These are phyloP conservation scores for Trichoderma polysporum DNA, from an alignment of 2,329 filamentous ascomycete species.

Conservation along the genomic window DNA sequence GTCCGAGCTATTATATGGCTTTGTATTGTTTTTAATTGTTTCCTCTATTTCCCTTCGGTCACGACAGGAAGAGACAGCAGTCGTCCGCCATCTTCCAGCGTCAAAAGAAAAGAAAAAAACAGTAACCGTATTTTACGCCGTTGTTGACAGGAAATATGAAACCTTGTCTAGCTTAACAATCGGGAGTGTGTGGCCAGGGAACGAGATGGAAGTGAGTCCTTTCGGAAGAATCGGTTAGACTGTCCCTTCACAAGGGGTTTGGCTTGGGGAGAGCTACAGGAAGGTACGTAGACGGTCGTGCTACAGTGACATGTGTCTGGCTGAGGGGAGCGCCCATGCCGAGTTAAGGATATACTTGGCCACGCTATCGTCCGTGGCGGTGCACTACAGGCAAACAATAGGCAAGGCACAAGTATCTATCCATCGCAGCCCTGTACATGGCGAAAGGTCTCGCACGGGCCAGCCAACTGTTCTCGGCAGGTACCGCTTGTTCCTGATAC, in stretches of 20 bases:
- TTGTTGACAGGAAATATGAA: background rate
- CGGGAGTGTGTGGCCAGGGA: slow-evolving; percentile 4
- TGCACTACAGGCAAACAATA: background rate
- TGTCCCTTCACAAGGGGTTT: background rate
- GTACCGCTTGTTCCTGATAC: slow-evolving; percentile 20
- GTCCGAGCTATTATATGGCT: background rate
- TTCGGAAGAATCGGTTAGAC: slow-evolving; percentile 22
- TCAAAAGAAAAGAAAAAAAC: background rate
- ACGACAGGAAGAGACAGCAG: slow-evolving; percentile 15
- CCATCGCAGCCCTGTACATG: slow-evolving; percentile 16
- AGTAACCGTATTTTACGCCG: background rate
- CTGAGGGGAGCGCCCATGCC: slow-evolving; percentile 7
- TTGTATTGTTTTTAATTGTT: background rate
- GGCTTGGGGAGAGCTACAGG: background rate
- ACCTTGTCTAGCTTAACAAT: slow-evolving; percentile 11
- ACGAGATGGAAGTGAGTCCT: slow-evolving; percentile 8
- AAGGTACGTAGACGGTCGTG: slow-evolving; percentile 2
- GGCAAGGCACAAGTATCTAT: background rate
- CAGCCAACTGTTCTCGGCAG: slow-evolving; percentile 11
- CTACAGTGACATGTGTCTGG: slow-evolving; percentile 4
- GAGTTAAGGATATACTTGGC: slow-evolving; percentile 11
- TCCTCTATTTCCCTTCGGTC: slow-evolving; percentile 10
- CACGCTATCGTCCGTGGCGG: background rate
- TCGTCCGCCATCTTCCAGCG: slow-evolving; percentile 18
- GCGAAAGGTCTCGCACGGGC: slow-evolving; percentile 9